Evolutionary conservation across 2,329 filamentous ascomycete genomes (phyloP).

Genomic region (Colletotrichum sp.): DNA sequence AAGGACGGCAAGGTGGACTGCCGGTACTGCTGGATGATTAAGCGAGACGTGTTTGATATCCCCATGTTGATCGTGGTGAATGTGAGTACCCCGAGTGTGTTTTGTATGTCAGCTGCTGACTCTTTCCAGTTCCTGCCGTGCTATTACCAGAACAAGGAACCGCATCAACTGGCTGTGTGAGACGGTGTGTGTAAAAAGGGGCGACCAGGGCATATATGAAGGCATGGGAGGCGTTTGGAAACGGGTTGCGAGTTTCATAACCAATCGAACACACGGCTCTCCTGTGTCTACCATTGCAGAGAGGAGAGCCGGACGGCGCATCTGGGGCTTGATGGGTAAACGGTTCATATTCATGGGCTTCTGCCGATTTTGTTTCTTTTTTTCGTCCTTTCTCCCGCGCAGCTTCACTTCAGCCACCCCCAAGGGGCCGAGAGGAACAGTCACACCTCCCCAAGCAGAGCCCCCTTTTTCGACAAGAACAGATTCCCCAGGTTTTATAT

Average conservation of each 20-base stretch:
- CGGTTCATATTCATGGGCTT: neutral
- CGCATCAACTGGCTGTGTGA: slow-evolving; percentile 60
- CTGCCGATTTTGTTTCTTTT: neutral
- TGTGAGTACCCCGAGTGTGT: slow-evolving; percentile 64
- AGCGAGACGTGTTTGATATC: slow-evolving; percentile 96
- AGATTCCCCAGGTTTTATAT: neutral
- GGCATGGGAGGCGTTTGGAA: slow-evolving; percentile 36
- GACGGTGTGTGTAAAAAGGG: neutral
- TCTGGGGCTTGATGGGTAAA: neutral
- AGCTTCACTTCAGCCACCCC: neutral
- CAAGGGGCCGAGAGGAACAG: neutral
- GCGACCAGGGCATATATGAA: slow-evolving; percentile 15
- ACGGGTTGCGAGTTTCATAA: neutral
- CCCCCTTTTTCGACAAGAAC: neutral
- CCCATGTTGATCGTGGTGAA: slow-evolving; percentile 99
- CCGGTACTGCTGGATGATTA: slow-evolving; percentile 96
- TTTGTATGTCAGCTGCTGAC: neutral
- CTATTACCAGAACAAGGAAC: slow-evolving; percentile 63
- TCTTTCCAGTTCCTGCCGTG: slow-evolving; percentile 60
- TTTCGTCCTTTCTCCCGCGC: neutral
- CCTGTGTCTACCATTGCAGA: neutral
- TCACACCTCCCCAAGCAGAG: neutral
- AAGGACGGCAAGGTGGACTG: slow-evolving; percentile 93
- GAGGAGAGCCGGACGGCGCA: slow-evolving; percentile 4
- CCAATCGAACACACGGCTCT: neutral